These are phyloP conservation scores for Citrullus mucosospermus DNA, from an alignment of 306 rosid species.

Conservation along the genomic window DNA sequence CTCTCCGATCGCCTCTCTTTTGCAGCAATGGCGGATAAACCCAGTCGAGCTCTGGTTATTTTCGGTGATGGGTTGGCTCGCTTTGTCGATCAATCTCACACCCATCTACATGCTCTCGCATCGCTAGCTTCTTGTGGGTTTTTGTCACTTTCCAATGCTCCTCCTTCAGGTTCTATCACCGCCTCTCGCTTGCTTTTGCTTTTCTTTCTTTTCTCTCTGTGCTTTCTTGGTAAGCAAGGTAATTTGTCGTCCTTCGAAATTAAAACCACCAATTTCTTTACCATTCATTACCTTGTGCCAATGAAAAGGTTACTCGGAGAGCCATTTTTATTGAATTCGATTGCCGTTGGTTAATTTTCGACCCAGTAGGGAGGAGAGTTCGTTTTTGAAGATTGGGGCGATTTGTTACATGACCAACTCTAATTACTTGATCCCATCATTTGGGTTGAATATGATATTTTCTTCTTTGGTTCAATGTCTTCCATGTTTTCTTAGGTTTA, in stretches of 20 bases:
- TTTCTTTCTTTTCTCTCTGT: background rate
- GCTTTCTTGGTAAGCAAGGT: background rate
- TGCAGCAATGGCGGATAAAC: conserved; percentile 64
- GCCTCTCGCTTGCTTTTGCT: background rate
- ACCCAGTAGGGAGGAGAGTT: background rate
- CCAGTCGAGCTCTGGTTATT: conserved; percentile 68
- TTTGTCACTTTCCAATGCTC: conserved; percentile 49
- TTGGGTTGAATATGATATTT: background rate
- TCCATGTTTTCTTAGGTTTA: background rate
- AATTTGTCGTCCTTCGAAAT: background rate
- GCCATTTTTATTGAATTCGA: background rate
- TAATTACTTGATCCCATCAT: background rate
- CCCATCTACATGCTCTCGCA: conserved; percentile 56
- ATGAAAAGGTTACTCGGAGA: background rate
- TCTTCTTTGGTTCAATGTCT: background rate
- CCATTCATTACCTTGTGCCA: background rate
- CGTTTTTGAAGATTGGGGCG: background rate
- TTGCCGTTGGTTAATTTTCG: background rate
- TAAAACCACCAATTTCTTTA: background rate
- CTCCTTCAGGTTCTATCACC: conserved; percentile 40
- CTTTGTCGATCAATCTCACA: conserved; percentile 33
- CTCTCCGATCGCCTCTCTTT: background rate
- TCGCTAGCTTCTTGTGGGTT: conserved; percentile 59
- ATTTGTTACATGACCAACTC: background rate
- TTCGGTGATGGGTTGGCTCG: conserved; percentile 66